Percentiles rank a stretch among this genome's conserved stretches.
Conservation (phyloP, 306 rosid genomes). For the Potentilla sterilis region DNA sequence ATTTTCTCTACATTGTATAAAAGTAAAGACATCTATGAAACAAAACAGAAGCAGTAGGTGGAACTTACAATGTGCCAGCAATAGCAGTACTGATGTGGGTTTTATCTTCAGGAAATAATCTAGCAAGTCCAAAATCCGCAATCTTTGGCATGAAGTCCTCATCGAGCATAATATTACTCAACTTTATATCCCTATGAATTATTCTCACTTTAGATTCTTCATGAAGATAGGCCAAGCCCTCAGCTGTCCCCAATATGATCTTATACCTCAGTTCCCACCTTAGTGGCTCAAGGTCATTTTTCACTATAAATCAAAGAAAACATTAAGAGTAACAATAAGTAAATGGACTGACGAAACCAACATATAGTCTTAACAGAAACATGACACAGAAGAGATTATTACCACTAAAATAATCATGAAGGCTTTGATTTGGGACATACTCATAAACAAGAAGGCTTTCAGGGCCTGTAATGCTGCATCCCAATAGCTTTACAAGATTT, state of each 20-base stretch:
- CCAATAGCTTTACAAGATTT: constrained; percentile 55
- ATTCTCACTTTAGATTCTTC: constrained; percentile 58
- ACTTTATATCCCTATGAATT: constrained; percentile 67
- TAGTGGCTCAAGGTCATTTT: constrained; percentile 17
- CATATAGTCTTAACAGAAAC: not conserved
- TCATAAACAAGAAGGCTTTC: constrained; percentile 79
- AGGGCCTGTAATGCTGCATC: constrained; percentile 75
- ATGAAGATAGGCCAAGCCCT: constrained; percentile 64
- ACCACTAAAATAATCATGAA: constrained; percentile 54
- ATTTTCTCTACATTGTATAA: not conserved
- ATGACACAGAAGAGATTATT: constrained; percentile 20
- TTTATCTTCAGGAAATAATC: constrained; percentile 47
- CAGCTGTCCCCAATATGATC: constrained; percentile 48
- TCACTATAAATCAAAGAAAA: constrained; percentile 14
- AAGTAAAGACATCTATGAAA: not conserved
- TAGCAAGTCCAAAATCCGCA: constrained; percentile 78
- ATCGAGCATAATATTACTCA: constrained; percentile 58
- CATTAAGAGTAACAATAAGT: not conserved
- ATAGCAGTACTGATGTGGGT: constrained; percentile 45
- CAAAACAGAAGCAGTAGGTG: not conserved
- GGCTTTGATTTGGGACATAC: constrained; percentile 60
- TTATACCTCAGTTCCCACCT: constrained; percentile 39
- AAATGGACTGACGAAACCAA: not conserved
- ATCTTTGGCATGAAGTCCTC: constrained; percentile 54
- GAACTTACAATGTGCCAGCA: constrained; percentile 44